These are phyloP conservation scores for Phanerodontia chrysosporium DNA, from an alignment of 768 basidiomycete genomes.

Conservation along the genomic window DNA sequence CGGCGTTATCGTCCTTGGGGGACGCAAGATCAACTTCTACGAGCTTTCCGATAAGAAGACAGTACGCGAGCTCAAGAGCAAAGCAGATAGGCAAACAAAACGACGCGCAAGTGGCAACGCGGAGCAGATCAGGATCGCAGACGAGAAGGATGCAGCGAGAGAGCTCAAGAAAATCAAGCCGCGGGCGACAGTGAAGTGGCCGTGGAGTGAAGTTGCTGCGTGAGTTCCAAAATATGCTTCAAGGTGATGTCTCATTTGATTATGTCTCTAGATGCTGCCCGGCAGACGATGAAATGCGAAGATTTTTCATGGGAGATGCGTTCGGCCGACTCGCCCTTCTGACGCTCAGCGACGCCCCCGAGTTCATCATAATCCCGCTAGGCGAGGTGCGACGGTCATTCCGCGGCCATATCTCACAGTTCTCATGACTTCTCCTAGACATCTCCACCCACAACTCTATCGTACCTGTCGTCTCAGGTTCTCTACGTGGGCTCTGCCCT, in stretches of 20 bases:
- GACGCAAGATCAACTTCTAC: conserved; percentile 57
- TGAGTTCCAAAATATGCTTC: conserved; percentile 30
- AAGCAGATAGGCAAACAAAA: conserved; percentile 47
- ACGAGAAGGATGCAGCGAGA: conserved; percentile 52
- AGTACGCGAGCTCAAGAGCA: conserved; percentile 36
- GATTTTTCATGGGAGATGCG: conserved; percentile 62
- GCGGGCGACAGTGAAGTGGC: conserved; percentile 61
- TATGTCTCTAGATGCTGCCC: conserved; percentile 33
- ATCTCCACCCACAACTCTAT: conserved; percentile 66
- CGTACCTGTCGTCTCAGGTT: conserved; percentile 65
- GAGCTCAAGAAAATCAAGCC: conserved; percentile 53
- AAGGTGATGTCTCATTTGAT: background rate
- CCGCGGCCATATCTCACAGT: background rate
- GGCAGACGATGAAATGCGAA: conserved; percentile 41
- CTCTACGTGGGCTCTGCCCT: conserved; percentile 79
- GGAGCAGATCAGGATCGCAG: conserved; percentile 41
- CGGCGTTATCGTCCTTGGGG: conserved; percentile 71
- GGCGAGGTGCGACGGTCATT: conserved; percentile 56
- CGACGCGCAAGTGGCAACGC: conserved; percentile 44
- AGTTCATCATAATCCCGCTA: conserved; percentile 55
- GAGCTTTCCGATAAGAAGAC: conserved; percentile 49
- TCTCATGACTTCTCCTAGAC: conserved; percentile 37
- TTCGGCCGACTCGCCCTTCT: conserved; percentile 71
- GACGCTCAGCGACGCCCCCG: conserved; percentile 42
- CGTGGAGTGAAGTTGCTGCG: conserved; percentile 71